Evolutionary conservation across 805 yeast genomes (phyloP).

Genomic region (Vanderwaltozyma tropicalis): DNA sequence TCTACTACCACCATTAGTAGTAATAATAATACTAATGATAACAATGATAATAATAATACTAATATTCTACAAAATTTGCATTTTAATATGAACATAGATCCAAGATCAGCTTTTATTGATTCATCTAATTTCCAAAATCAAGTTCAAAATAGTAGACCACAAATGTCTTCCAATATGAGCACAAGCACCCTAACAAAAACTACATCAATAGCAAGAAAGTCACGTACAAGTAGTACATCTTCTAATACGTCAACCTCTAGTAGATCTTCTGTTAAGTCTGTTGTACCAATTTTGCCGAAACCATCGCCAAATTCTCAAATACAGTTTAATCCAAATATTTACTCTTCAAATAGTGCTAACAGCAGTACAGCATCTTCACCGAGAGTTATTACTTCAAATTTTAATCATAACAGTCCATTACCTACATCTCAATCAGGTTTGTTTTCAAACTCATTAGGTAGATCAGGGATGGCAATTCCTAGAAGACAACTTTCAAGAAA

Average conservation of each 20-base stretch:
- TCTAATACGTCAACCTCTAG: constrained; percentile 9
- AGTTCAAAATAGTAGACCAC: background rate
- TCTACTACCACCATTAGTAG: background rate
- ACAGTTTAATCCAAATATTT: constrained; percentile 4
- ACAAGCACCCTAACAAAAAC: background rate
- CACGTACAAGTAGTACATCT: constrained; percentile 25
- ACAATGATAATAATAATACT: background rate
- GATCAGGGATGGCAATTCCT: constrained; percentile 21
- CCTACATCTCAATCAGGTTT: constrained; percentile 14
- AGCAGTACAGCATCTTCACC: constrained; percentile 27
- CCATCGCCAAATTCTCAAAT: constrained; percentile 17
- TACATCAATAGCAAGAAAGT: constrained; percentile 4
- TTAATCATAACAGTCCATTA: background rate
- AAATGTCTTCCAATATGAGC: background rate
- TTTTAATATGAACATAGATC: background rate
- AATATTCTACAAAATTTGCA: constrained; percentile 6
- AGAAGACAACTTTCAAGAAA: constrained; percentile 24
- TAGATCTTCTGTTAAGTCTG: constrained; percentile 18
- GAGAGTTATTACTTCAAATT: constrained; percentile 11
- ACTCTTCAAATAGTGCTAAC: constrained; percentile 13
- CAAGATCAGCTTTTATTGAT: background rate
- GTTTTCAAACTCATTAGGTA: constrained; percentile 13
- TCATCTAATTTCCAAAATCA: background rate
- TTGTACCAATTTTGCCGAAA: constrained; percentile 29
- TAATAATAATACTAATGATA: constrained; percentile 4